Evolutionary conservation across 129 eudicot species (phyloP).

Genomic region (Logfia minima): DNA sequence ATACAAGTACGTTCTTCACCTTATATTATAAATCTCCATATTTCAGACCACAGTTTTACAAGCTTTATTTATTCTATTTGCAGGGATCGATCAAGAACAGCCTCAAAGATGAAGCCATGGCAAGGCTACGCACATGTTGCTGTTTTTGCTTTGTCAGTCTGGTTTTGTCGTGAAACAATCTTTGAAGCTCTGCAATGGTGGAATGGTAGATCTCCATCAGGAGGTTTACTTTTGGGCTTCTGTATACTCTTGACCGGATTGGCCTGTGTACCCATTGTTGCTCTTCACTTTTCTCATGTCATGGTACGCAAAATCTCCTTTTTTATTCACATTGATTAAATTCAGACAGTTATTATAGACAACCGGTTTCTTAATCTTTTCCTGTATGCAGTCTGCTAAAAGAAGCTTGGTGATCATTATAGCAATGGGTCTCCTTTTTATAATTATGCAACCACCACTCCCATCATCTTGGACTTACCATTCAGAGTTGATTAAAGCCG

Average conservation of each 20-base stretch:
- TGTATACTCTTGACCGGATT: constrained; percentile 80
- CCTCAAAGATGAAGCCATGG: constrained; percentile 96
- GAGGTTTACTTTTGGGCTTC: constrained; percentile 85
- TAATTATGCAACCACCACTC: constrained; percentile 84
- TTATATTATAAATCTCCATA: background rate
- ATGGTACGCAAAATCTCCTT: constrained; percentile 51
- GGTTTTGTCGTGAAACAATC: constrained; percentile 97
- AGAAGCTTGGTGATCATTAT: constrained; percentile 78
- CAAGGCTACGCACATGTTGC: constrained; percentile 91
- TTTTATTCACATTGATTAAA: background rate
- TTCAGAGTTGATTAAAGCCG: constrained; percentile 82
- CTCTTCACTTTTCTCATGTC: constrained; percentile 91
- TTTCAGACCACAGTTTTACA: background rate
- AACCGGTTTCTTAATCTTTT: background rate
- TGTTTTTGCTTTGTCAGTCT: constrained; percentile 81
- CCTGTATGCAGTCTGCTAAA: constrained; percentile 69
- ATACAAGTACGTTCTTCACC: constrained; percentile 61
- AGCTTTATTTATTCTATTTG: constrained; percentile 2
- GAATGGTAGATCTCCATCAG: constrained; percentile 96
- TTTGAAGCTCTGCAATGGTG: constrained; percentile 99
- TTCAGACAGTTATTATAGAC: background rate
- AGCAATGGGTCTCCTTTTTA: constrained; percentile 79
- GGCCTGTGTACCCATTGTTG: constrained; percentile 92
- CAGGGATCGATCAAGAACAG: constrained; percentile 87
- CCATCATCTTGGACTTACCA: constrained; percentile 84